Percentiles rank a stretch among this genome's conserved stretches.
phyloP scores from a whole-genome alignment of 139 green algal species.

The Chlamydomonas sphaeroides region DNA sequence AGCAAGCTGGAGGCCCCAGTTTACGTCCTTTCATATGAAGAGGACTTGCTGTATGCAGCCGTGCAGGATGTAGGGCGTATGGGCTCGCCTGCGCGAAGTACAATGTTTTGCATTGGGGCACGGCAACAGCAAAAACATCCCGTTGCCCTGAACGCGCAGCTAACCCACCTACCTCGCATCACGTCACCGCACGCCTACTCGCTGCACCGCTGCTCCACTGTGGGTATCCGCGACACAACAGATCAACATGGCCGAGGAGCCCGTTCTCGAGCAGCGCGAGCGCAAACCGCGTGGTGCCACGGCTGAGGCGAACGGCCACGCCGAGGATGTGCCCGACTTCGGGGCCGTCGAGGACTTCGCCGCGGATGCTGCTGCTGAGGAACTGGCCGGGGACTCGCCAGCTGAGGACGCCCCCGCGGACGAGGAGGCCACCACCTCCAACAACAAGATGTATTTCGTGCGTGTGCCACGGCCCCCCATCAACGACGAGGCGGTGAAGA shows the following conservation, averaged over 20 bases:
- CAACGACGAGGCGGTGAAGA: slow-evolving; percentile 56
- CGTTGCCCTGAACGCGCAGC: too few species aligned
- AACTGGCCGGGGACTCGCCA: slow-evolving; percentile 17
- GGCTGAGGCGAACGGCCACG: slow-evolving; percentile 16
- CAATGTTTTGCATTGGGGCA: too few species aligned
- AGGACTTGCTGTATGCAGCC: too few species aligned
- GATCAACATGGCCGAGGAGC: slow-evolving; percentile 27
- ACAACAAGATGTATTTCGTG: slow-evolving; percentile 59
- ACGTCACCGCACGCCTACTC: too few species aligned
- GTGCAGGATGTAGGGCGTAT: too few species aligned
- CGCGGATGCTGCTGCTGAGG: too few species aligned
- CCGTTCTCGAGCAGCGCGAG: slow-evolving; percentile 32
- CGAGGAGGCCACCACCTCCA: background rate
- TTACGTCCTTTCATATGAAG: too few species aligned
- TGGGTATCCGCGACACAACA: background rate
- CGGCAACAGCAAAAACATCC: too few species aligned
- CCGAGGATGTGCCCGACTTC: slow-evolving; percentile 18
- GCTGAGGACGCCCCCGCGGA: background rate
- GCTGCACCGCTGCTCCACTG: too few species aligned
- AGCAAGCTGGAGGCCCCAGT: too few species aligned
- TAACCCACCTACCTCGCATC: too few species aligned
- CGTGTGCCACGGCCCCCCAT: slow-evolving; percentile 53
- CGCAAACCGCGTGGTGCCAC: background rate
- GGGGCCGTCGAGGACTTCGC: slow-evolving; percentile 17
- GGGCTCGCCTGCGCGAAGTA: too few species aligned